Evolutionary conservation across 805 yeast species (phyloP).

Genomic region (Kodamaea nitidulidarum): DNA sequence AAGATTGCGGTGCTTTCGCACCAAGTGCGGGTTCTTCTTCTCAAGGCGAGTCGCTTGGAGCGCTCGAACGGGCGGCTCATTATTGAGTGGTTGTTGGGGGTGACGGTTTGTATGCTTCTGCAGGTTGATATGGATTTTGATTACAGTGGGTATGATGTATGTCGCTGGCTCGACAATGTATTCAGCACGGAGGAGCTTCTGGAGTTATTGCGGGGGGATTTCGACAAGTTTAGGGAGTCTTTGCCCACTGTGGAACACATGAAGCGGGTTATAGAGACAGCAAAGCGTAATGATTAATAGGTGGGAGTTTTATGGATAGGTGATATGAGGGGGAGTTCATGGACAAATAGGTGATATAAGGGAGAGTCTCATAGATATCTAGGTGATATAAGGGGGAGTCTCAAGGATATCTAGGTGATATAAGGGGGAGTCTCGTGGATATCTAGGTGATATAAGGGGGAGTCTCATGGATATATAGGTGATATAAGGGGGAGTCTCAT

Average conservation of each 20-base stretch:
- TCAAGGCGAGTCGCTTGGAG: not conserved
- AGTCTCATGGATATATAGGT: too few relatives aligned
- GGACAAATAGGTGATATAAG: too few relatives aligned
- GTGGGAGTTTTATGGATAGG: too few relatives aligned
- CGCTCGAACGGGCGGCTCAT: constrained; percentile 5
- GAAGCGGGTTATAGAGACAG: not conserved
- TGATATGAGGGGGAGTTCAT: too few relatives aligned
- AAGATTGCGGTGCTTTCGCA: not conserved
- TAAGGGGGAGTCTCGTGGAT: too few relatives aligned
- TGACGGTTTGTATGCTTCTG: constrained; percentile 1
- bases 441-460: too few relatives aligned
- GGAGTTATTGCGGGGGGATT: constrained; percentile 5
- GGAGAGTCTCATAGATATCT: too few relatives aligned
- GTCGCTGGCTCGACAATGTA: constrained; percentile 5
- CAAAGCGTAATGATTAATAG: too few relatives aligned
- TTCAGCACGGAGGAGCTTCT: constrained; percentile 3
- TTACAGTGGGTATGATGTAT: constrained; percentile 1
- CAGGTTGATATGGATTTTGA: not conserved
- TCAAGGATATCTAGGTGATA: too few relatives aligned
- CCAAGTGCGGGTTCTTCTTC: not conserved
- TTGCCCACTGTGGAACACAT: not conserved
- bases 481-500: too few relatives aligned
- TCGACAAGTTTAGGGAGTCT: not conserved
- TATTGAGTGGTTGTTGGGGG: constrained; percentile 4
- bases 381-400: too few relatives aligned